phyloP scores from a whole-genome alignment of 2,329 filamentous ascomycete genomes.

The Xylariaceae sp. region DNA sequence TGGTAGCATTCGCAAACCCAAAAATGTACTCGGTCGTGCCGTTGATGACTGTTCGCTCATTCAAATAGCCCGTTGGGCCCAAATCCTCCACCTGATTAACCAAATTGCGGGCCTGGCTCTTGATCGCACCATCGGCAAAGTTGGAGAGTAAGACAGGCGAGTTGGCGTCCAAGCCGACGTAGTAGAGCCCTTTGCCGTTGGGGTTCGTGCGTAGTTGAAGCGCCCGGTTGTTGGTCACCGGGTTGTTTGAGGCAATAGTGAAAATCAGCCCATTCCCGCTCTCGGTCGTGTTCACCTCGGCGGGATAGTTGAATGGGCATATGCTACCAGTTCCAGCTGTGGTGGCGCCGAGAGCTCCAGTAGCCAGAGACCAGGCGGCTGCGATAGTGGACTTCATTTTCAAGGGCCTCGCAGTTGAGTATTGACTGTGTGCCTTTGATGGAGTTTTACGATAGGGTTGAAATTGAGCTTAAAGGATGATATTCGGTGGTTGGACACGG shows the following conservation, averaged over 20 bases:
- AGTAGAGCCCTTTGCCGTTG: constrained; percentile 3
- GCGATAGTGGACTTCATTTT: constrained; percentile 12
- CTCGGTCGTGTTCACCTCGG: constrained; percentile 16
- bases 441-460: no score
- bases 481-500: no score
- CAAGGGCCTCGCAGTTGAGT: no score
- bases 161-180: constrained; percentile 19
- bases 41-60: constrained; percentile 17
- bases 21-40: constrained; percentile 16
- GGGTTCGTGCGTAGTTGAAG: constrained; percentile 21
- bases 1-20: constrained; percentile 19
- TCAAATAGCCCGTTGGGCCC: constrained; percentile 21
- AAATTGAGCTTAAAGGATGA: no score
- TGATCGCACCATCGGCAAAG: constrained; percentile 12
- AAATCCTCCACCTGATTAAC: constrained; percentile 21
- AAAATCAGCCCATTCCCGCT: constrained; percentile 19
- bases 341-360: constrained; percentile 4
- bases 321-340: neutral
- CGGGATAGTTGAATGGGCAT: constrained; percentile 23
- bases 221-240: constrained; percentile 20
- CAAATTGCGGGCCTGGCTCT: constrained; percentile 11
- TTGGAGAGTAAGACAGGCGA: constrained; percentile 20
- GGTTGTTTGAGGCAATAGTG: constrained; percentile 17
- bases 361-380: constrained; percentile 12
- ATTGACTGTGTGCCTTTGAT: no score